Evolutionary conservation across 2,329 filamentous ascomycete genomes (phyloP).

Genomic region (Colletotrichum sp.): DNA sequence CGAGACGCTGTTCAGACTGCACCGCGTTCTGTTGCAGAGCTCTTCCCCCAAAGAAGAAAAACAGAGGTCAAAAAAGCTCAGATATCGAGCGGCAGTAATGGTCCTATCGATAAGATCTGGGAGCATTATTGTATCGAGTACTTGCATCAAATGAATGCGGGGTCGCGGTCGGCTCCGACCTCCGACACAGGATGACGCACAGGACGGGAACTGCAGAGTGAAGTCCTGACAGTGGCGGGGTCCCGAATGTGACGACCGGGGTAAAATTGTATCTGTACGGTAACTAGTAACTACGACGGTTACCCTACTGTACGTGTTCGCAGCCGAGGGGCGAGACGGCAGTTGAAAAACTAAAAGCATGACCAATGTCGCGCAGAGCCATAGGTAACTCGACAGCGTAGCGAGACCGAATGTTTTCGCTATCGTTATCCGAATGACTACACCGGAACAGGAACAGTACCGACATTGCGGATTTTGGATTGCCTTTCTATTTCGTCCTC

Average conservation of each 20-base stretch:
- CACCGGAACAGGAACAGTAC: background rate
- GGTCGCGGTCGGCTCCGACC: conserved; percentile 10
- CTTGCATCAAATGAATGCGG: background rate
- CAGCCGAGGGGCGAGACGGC: background rate
- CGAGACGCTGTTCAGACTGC: background rate
- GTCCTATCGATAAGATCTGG: conserved; percentile 1
- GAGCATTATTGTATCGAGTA: background rate
- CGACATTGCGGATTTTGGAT: background rate
- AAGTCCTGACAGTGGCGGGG: background rate
- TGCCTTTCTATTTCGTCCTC: background rate
- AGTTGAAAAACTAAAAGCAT: background rate
- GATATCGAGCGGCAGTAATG: background rate
- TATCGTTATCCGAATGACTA: background rate
- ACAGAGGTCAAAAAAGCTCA: background rate
- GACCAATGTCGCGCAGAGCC: background rate
- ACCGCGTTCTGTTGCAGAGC: background rate
- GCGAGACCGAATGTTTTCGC: background rate
- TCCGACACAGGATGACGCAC: background rate
- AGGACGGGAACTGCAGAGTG: background rate
- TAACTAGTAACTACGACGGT: background rate
- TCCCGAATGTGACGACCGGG: background rate
- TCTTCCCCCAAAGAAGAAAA: background rate
- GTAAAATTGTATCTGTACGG: background rate
- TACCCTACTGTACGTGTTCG: background rate
- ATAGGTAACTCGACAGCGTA: background rate